Evolutionary conservation across 1,139 yeast genomes (phyloP).

Genomic region (Yamadazyma oceani): DNA sequence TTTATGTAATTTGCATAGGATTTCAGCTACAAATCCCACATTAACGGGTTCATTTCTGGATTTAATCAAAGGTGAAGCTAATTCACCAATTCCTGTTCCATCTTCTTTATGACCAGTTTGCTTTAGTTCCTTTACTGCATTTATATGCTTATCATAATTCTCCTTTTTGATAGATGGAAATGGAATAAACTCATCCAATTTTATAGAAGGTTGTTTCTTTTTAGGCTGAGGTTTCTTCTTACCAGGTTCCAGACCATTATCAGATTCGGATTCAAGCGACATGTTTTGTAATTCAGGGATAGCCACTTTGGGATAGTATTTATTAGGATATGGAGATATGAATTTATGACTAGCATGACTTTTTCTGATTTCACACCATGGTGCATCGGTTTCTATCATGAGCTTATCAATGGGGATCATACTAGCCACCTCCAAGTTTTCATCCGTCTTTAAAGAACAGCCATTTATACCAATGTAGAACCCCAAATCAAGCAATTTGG

Average conservation of each 20-base stretch:
- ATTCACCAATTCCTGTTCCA: constrained; percentile 26
- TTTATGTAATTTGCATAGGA: constrained; percentile 57
- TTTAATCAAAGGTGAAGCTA: constrained; percentile 60
- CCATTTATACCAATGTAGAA: constrained; percentile 86
- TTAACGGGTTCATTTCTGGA: constrained; percentile 91
- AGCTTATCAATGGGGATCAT: constrained; percentile 66
- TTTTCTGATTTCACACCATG: constrained; percentile 94
- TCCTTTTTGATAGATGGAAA: constrained; percentile 68
- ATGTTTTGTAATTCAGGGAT: not conserved
- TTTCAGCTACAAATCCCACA: constrained; percentile 78
- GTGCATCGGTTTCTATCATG: constrained; percentile 93
- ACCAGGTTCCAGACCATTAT: constrained; percentile 11
- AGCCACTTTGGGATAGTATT: constrained; percentile 47
- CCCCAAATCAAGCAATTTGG: constrained; percentile 53
- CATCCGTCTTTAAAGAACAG: constrained; percentile 80
- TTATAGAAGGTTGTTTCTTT: constrained; percentile 11
- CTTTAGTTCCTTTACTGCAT: constrained; percentile 20
- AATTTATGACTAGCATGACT: constrained; percentile 73
- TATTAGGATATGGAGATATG: constrained; percentile 54
- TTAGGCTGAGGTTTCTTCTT: constrained; percentile 3
- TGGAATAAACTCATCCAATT: constrained; percentile 51
- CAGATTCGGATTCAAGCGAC: constrained; percentile 3
- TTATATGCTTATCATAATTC: constrained; percentile 41
- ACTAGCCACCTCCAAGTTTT: constrained; percentile 66
- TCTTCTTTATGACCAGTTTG: constrained; percentile 6